Base-by-base conservation (phyloP, 73 alveolate species). In the Stentor roeselii region DNA sequence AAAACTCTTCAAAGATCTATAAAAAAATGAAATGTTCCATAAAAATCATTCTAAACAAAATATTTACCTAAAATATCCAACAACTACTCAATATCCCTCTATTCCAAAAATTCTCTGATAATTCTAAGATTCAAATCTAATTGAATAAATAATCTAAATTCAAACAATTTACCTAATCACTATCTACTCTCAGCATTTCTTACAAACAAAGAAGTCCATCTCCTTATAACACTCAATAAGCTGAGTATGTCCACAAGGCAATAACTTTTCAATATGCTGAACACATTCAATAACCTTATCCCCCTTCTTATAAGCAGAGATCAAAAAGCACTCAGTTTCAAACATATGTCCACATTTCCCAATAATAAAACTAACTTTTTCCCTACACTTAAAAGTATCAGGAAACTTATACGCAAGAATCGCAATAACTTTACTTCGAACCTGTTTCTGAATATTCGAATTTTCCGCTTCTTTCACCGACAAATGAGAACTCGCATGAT, bases 171-270 rank as follows among this genome's bases (percentile, higher is more conserved):
- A n/a, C n/a, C 67, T 50, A 50, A 50, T 11, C 21, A 11, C 21
- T 50, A 50, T 50, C 39, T 60, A 60, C 3, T 21, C 4, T 60
- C 34, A 67, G 80, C 80, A 67, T 14, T 11, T 67, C 41, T 67
- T 67, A 34, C 80, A 67, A 11, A 67, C 37, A 1, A 32, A 1
- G 27, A 2, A 27, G 1, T 67, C 80, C 21, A 32, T 14, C 11
- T 21, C 37, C 37, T 67, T 67, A 67, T 15, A 67, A 32, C 80
- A 67, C 41, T 67, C 80, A 67, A 67, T 32, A 27, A 27, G 21
- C 37, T 67, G 41, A 27, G 41, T n/a, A 32, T 67, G 80, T 1
- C 80, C 80, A 67, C 80, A 67, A 67, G 80, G 80, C 80, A 67
- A 67, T 14, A 67, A 1, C 34, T 67, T 67, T 21, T 67, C 80